phyloP scores from a whole-genome alignment of 2,329 filamentous ascomycete genomes.

The Fusarium decemcellulare region DNA sequence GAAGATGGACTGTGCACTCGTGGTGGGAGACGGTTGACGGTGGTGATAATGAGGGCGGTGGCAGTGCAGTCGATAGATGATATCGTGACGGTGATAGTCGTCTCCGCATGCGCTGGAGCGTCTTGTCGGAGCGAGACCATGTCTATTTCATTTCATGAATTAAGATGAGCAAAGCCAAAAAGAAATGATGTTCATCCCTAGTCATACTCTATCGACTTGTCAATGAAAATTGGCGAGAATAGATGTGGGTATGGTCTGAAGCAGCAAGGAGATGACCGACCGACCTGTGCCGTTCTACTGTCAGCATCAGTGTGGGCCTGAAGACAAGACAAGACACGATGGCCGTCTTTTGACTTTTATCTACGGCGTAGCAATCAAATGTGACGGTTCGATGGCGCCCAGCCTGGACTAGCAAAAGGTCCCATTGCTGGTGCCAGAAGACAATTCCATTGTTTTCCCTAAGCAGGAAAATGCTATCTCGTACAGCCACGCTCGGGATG shows the following conservation, averaged over 20 bases:
- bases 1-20: conserved; percentile 27
- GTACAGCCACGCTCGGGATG: conserved; percentile 41
- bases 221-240: background rate
- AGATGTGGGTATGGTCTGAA: background rate
- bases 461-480: conserved; percentile 2
- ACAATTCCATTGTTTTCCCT: conserved; percentile 27
- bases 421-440: background rate
- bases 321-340: background rate
- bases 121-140: conserved; percentile 22
- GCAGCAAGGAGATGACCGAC: background rate
- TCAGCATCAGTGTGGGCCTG: conserved; percentile 6
- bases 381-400: background rate
- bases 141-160: conserved; percentile 28
- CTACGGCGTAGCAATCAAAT: background rate
- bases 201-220: too few relatives aligned
- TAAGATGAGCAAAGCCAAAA: conserved; percentile 23
- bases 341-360: conserved; percentile 4
- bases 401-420: background rate
- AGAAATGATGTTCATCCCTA: conserved; percentile 23
- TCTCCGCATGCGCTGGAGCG: conserved; percentile 16
- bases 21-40: conserved; percentile 7
- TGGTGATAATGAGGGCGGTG: conserved; percentile 35
- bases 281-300: background rate
- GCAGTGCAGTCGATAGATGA: conserved; percentile 37
- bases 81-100: conserved; percentile 23